phyloP scores from a whole-genome alignment of 495 filamentous ascomycete species.

The Haplographium delicatum region DNA sequence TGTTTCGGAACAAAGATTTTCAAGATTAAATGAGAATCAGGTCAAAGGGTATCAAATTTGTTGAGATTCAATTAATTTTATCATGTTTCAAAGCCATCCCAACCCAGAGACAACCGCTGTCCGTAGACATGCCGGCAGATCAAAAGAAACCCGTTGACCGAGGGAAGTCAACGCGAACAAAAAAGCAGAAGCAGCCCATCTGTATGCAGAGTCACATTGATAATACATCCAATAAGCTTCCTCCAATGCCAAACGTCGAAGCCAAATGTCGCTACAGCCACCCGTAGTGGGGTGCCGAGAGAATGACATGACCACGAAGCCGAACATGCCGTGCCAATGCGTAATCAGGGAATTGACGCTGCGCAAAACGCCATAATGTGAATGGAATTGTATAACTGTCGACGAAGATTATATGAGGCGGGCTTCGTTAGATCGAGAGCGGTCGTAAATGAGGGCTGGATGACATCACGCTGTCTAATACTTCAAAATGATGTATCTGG shows the following conservation, averaged over 20 bases:
- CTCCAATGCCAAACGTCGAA: not conserved
- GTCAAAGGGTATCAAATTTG: too few species aligned
- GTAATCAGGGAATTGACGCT: not conserved
- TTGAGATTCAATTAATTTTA: conserved; percentile 28
- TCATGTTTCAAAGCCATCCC: conserved; percentile 50
- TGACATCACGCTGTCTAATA: conserved; percentile 31
- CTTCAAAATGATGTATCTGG: conserved; percentile 48
- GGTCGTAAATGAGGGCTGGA: not conserved
- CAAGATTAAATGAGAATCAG: too few species aligned
- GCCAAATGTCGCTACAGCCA: not conserved
- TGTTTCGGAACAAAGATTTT: too few species aligned
- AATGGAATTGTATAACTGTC: not conserved
- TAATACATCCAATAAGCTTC: too few species aligned
- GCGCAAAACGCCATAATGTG: conserved; percentile 12
- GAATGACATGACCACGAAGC: conserved; percentile 1
- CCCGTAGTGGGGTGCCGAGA: conserved; percentile 2
- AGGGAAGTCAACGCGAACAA: not conserved
- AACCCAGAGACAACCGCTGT: conserved; percentile 44
- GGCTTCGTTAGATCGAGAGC: conserved; percentile 7
- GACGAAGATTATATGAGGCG: conserved; percentile 15
- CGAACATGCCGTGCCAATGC: conserved; percentile 16
- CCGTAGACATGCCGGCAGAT: conserved; percentile 26
- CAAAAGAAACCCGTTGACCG: not conserved
- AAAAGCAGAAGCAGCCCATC: not conserved
- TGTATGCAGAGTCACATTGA: too few species aligned